A percentile compares a stretch with the other conserved stretches of the same genome.
phyloP scores from a whole-genome alignment of 148 eudicot genomes.

The Polygonum maritimum region DNA sequence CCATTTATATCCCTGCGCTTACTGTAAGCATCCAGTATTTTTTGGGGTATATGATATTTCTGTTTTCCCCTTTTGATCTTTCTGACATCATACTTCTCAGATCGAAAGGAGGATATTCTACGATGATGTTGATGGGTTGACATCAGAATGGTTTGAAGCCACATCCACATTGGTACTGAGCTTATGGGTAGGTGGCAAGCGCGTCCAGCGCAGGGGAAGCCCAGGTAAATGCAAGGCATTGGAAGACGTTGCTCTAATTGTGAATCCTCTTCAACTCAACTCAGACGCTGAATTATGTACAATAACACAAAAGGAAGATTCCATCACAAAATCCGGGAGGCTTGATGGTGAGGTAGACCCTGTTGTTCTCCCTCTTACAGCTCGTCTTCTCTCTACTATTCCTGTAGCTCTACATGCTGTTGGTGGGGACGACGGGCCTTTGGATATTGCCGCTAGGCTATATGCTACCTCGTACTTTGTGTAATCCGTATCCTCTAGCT shows the following conservation, averaged over 20 bases:
- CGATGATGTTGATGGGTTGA: conserved; percentile 81
- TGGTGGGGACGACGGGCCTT: conserved; percentile 84
- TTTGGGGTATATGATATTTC: background rate
- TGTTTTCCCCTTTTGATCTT: background rate
- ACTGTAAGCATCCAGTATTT: conserved; percentile 44
- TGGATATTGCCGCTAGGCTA: conserved; percentile 74
- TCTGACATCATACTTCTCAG: conserved; percentile 22
- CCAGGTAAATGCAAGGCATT: conserved; percentile 40
- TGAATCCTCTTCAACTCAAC: conserved; percentile 30
- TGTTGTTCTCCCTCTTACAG: conserved; percentile 54
- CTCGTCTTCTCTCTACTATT: conserved; percentile 55
- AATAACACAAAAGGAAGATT: conserved; percentile 13
- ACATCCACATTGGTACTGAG: conserved; percentile 67
- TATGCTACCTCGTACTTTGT: conserved; percentile 59
- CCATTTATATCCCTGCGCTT: conserved; percentile 63
- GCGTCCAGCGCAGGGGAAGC: conserved; percentile 41
- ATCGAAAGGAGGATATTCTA: conserved; percentile 79
- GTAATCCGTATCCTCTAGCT: conserved; percentile 12
- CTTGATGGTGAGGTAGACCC: conserved; percentile 33
- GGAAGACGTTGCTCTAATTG: conserved; percentile 57
- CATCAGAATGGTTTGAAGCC: conserved; percentile 75
- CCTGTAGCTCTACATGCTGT: conserved; percentile 77
- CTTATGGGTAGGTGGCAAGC: conserved; percentile 26
- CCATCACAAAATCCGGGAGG: background rate
- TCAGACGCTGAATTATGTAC: conserved; percentile 15